Percentiles rank a stretch among this genome's conserved stretches.
Evolutionary conservation across 2,329 filamentous ascomycete genomes (phyloP).

Genomic region (Cladosporium halotolerans): DNA sequence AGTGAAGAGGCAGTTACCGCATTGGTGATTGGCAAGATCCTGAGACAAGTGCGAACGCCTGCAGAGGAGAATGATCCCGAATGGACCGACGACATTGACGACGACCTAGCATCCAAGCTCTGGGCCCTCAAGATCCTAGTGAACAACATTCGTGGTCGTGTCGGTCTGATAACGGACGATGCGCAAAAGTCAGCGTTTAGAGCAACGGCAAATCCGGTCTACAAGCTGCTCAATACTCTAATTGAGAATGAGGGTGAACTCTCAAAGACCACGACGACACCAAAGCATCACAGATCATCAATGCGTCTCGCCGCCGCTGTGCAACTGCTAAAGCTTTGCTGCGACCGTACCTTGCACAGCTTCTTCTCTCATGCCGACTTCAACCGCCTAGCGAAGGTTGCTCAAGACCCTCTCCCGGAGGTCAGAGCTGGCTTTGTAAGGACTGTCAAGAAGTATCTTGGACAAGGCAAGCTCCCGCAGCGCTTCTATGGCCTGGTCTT

Average conservation of each 20-base stretch:
- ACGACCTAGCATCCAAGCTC: slow-evolving; percentile 76
- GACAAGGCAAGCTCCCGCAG: slow-evolving; percentile 59
- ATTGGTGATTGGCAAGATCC: slow-evolving; percentile 67
- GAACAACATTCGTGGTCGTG: slow-evolving; percentile 67
- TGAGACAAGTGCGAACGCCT: slow-evolving; percentile 56
- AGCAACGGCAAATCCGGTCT: slow-evolving; percentile 58
- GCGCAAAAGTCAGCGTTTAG: slow-evolving; percentile 38
- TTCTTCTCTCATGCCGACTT: slow-evolving; percentile 68
- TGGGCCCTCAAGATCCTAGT: slow-evolving; percentile 80
- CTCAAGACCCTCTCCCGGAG: slow-evolving; percentile 67
- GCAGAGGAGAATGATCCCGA: slow-evolving; percentile 42
- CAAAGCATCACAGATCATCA: slow-evolving; percentile 70
- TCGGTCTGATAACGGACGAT: slow-evolving; percentile 17
- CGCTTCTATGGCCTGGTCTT: slow-evolving; percentile 90
- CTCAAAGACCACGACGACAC: slow-evolving; percentile 64
- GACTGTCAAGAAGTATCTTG: slow-evolving; percentile 86
- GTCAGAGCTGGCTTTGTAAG: slow-evolving; percentile 75
- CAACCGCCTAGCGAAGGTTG: slow-evolving; percentile 71
- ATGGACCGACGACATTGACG: slow-evolving; percentile 57
- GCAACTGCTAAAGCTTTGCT: slow-evolving; percentile 74
- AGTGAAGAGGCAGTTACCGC: slow-evolving; percentile 71
- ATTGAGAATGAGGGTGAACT: slow-evolving; percentile 73
- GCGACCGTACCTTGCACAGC: slow-evolving; percentile 67
- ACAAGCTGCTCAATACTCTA: slow-evolving; percentile 71
- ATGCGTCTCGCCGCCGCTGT: slow-evolving; percentile 77